These are phyloP conservation scores for Metroxylon sagu DNA, from an alignment of 176 grass and related monocot species.

Conservation along the genomic window DNA sequence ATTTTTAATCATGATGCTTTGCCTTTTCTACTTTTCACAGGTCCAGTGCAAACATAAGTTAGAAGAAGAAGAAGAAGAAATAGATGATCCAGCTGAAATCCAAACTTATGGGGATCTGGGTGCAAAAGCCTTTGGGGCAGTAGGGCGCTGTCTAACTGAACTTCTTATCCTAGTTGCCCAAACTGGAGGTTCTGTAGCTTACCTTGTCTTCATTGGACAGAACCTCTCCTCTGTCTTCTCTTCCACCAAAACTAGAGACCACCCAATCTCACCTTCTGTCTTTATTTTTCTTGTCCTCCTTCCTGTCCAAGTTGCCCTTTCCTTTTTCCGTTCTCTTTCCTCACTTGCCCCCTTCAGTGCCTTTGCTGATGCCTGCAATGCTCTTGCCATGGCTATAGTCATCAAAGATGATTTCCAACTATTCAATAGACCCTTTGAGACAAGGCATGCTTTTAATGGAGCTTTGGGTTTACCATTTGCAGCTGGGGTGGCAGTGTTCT, in stretches of 20 bases:
- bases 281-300: constrained; percentile 76
- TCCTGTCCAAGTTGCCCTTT: constrained; percentile 62
- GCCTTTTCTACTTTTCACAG: constrained; percentile 31
- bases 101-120: constrained; percentile 76
- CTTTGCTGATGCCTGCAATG: constrained; percentile 76
- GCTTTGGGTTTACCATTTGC: constrained; percentile 53
- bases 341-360: constrained; percentile 80
- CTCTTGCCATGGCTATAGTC: constrained; percentile 77
- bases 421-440: constrained; percentile 48
- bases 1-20: background rate
- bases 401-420: constrained; percentile 66
- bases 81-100: constrained; percentile 19
- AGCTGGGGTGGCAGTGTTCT: constrained; percentile 71
- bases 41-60: constrained; percentile 70
- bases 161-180: constrained; percentile 67
- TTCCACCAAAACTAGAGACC: background rate
- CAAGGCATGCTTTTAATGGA: constrained; percentile 69
- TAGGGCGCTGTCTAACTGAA: constrained; percentile 65
- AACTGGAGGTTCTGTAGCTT: constrained; percentile 67
- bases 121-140: constrained; percentile 50
- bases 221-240: constrained; percentile 72
- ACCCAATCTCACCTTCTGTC: constrained; percentile 5
- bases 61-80: constrained; percentile 25
- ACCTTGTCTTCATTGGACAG: constrained; percentile 85
- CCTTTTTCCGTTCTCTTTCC: constrained; percentile 65